These are phyloP conservation scores for Fusarium napiforme DNA, from an alignment of 2,329 filamentous ascomycete genomes.

Conservation along the genomic window DNA sequence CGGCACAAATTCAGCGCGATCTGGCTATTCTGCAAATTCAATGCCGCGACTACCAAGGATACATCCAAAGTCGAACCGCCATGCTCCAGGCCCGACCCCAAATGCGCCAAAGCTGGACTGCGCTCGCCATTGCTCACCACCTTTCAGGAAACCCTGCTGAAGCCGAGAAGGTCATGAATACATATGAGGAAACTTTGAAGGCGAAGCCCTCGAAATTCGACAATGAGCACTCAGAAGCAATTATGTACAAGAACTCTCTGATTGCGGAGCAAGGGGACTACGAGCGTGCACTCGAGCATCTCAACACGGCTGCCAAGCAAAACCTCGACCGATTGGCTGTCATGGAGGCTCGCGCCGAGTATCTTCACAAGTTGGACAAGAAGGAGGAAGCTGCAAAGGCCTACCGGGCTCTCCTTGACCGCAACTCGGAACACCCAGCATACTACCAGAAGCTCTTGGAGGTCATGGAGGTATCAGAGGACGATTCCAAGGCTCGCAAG, in stretches of 20 bases:
- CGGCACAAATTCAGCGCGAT: slow-evolving; percentile 91
- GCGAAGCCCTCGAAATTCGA: slow-evolving; percentile 79
- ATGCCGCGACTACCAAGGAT: slow-evolving; percentile 95
- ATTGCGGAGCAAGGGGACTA: slow-evolving; percentile 91
- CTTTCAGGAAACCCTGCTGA: slow-evolving; percentile 85
- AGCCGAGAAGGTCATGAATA: slow-evolving; percentile 90
- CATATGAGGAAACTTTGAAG: slow-evolving; percentile 94
- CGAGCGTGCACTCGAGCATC: slow-evolving; percentile 84
- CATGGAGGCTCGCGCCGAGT: slow-evolving; percentile 86
- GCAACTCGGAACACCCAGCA: slow-evolving; percentile 86
- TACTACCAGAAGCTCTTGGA: slow-evolving; percentile 86
- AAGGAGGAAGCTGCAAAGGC: slow-evolving; percentile 84
- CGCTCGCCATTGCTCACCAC: slow-evolving; percentile 93
- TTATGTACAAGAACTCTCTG: slow-evolving; percentile 93
- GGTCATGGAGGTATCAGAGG: slow-evolving; percentile 69
- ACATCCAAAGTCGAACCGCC: slow-evolving; percentile 85
- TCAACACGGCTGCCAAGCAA: slow-evolving; percentile 80
- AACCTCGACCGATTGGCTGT: slow-evolving; percentile 86
- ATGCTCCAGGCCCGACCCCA: slow-evolving; percentile 89
- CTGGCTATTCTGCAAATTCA: slow-evolving; percentile 93
- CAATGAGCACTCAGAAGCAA: slow-evolving; percentile 91
- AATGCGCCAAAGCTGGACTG: slow-evolving; percentile 94
- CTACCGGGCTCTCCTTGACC: slow-evolving; percentile 82
- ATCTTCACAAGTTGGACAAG: slow-evolving; percentile 79
- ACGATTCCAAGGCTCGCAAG: slow-evolving; percentile 72